Evolutionary conservation across 2,329 filamentous ascomycete species (phyloP).

Genomic region (Colletotrichum agaves): DNA sequence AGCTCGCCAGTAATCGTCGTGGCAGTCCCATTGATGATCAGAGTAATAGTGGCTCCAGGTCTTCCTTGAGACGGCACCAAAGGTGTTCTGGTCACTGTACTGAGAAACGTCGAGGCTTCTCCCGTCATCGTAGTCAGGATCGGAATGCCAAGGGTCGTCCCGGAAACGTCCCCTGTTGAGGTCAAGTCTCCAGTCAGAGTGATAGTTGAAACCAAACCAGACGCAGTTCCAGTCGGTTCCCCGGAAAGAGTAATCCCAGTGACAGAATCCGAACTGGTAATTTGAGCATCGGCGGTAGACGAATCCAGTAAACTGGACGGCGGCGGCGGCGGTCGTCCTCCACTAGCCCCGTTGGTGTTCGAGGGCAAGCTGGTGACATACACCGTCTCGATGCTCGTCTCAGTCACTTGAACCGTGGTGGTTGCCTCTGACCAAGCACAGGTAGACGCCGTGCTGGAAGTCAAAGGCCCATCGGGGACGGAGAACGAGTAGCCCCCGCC

Average conservation of each 20-base stretch:
- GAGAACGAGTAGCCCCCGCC: constrained; percentile 27
- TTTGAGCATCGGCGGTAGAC: background rate
- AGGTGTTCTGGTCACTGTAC: background rate
- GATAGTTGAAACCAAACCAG: background rate
- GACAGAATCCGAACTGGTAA: background rate
- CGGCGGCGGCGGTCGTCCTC: constrained; percentile 4
- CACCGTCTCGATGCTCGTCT: constrained; percentile 21
- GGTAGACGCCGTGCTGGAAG: background rate
- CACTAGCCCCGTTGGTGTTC: background rate
- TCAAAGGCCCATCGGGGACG: background rate
- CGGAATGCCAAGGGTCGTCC: background rate
- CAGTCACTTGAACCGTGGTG: constrained; percentile 18
- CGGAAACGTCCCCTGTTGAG: no score
- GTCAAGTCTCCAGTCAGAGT: background rate
- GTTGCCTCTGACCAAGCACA: constrained; percentile 1
- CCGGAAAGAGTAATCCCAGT: background rate
- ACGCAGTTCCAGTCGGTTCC: background rate
- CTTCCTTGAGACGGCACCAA: background rate
- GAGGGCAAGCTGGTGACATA: background rate
- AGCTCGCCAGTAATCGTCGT: background rate
- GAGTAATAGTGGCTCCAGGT: background rate
- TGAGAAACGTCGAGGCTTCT: background rate
- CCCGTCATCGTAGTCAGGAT: background rate
- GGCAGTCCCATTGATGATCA: background rate
- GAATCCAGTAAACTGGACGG: background rate